Evolutionary conservation across 345 rosid species (phyloP).

Genomic region (Salix brachista): DNA sequence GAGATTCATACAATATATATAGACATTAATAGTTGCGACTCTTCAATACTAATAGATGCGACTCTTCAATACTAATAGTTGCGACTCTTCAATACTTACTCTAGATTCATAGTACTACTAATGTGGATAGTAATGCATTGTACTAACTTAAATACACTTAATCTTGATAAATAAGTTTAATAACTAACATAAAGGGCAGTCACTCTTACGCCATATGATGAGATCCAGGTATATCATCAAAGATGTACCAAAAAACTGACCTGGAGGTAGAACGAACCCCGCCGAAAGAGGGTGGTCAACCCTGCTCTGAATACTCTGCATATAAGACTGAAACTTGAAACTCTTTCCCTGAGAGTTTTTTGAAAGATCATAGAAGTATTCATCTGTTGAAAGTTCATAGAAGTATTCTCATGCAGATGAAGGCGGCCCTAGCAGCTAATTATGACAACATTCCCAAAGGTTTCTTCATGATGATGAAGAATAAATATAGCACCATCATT

Average conservation of each 20-base stretch:
- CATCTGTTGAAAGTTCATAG: constrained; percentile 17
- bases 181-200: neutral
- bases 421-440: constrained; percentile 28
- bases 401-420: neutral
- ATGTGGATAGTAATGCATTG: too few species aligned
- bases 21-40: too few species aligned
- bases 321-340: too few species aligned
- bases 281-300: neutral
- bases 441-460: constrained; percentile 19
- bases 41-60: too few species aligned
- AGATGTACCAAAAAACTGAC: constrained; percentile 3
- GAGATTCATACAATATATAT: too few species aligned
- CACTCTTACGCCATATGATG: constrained; percentile 1
- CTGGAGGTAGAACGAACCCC: constrained; percentile 30
- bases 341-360: neutral
- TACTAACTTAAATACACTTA: too few species aligned
- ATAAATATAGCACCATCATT: constrained; percentile 14
- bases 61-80: too few species aligned
- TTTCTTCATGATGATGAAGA: neutral
- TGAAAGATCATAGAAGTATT: constrained; percentile 8
- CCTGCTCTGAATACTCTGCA: neutral
- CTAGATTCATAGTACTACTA: too few species aligned
- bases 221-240: constrained; percentile 11
- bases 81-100: too few species aligned
- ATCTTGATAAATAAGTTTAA: too few species aligned